Evolutionary conservation across 2,329 filamentous ascomycete genomes (phyloP), one percentile per base, ranked within the genome.

Genomic region (Arachnopeziza araneosa): DNA sequence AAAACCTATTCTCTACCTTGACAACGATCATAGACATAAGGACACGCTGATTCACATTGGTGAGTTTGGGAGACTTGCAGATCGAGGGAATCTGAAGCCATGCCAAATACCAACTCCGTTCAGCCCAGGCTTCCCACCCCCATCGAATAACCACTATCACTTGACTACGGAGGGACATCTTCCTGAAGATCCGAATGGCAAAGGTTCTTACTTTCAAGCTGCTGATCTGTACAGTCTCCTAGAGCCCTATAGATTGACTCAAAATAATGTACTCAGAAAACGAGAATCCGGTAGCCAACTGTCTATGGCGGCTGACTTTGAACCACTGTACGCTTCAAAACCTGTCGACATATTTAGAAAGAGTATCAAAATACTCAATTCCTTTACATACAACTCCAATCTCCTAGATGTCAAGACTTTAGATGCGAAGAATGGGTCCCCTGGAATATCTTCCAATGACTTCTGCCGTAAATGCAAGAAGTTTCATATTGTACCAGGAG

Each of bases 401-500:
- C 36, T 44, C 17, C 36, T 44, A 14, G 36, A 44, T 14, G 6
- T 12, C 36, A 44, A 44, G 12, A 4, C 12, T 19, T 19, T 44
- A 14, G 36, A 44, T 44, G 36, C 17, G 3, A 2, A 44, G 12
- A 17, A 17, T 44, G 12, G 5, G 3, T 8, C 36, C 4, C 17
- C 36, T 44, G 4, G 6, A 4, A 14, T 14, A 12, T 44, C 6
- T 19, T 14, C 10, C 17, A 19, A 44, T 14, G 36, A 44, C 36
- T 44, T 44, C 36, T 44, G 36, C 17, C 36, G 36, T 19, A 44
- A 44, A 44, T 72, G 70, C 63, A 64, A 54, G 9, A 60, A 60
- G 30, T 50, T 44, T 17, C 70, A 72, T 44, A 71, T 72, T 24
- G 59, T 61, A 6, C 61, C 60, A 8, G 69, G 67, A n/a, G 26